phyloP scores from a whole-genome alignment of 352 stramenopile species.

The Globisporangium echinulatum region DNA sequence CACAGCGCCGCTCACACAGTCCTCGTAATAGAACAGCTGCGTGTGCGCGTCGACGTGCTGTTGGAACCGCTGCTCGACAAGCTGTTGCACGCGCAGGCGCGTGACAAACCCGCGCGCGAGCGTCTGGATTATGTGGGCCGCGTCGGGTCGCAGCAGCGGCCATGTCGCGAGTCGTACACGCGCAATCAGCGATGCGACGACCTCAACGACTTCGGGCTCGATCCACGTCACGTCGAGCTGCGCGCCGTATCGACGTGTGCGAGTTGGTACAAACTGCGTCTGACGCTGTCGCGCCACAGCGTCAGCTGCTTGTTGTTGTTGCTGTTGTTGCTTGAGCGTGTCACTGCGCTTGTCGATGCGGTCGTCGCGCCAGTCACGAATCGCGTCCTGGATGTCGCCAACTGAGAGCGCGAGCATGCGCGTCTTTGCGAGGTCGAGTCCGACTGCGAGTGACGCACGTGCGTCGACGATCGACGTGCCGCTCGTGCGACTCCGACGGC shows the following conservation, averaged over 20 bases:
- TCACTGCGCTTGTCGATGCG: constrained; percentile 23
- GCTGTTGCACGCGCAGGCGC: constrained; percentile 23
- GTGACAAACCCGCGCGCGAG: constrained; percentile 34
- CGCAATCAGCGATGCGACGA: constrained; percentile 37
- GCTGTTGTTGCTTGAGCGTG: constrained; percentile 14
- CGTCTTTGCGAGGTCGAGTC: constrained; percentile 47
- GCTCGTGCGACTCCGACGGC: too few relatives aligned
- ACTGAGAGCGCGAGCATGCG: constrained; percentile 39
- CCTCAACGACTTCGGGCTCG: constrained; percentile 53
- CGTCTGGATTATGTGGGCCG: constrained; percentile 53
- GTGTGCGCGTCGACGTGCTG: constrained; percentile 37
- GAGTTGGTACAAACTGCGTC: constrained; percentile 30
- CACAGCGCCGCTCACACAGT: constrained; percentile 26
- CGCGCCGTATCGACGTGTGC: constrained; percentile 36
- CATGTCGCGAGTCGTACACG: constrained; percentile 18
- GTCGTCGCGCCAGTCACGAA: constrained; percentile 57
- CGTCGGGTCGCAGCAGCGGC: constrained; percentile 33
- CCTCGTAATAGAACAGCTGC: constrained; percentile 53
- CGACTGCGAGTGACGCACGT: constrained; percentile 31
- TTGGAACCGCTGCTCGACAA: constrained; percentile 33
- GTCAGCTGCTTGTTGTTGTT: neutral
- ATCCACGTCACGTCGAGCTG: constrained; percentile 58
- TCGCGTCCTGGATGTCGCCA: constrained; percentile 29
- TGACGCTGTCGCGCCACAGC: constrained; percentile 8
- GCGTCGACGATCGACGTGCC: constrained; percentile 12